A percentile compares a stretch with the other conserved stretches of the same genome.
These are phyloP conservation scores for Phytophthora fragariaefolia DNA, from an alignment of 352 stramenopile species.

Conservation along the genomic window DNA sequence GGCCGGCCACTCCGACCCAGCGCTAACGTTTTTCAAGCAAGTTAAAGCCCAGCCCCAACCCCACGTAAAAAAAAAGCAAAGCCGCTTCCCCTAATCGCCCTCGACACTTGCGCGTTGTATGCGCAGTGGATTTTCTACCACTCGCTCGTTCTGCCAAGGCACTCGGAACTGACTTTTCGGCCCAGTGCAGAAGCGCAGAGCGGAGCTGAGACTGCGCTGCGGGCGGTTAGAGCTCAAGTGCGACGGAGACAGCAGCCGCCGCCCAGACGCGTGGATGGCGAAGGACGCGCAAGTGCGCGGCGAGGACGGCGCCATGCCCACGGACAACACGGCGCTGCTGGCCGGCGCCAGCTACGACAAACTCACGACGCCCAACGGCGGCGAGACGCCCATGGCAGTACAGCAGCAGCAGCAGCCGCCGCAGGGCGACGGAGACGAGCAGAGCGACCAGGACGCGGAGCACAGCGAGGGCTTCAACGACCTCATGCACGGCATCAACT, in stretches of 20 bases:
- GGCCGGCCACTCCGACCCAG: no score
- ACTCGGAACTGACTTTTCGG: constrained; percentile 2
- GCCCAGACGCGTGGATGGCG: constrained; percentile 31
- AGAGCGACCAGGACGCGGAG: constrained; percentile 12
- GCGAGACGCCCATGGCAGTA: constrained; percentile 29
- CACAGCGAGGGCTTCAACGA: constrained; percentile 59
- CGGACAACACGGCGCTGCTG: constrained; percentile 46
- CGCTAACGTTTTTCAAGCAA: no score
- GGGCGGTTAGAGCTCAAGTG: constrained; percentile 24
- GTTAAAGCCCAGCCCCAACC: no score
- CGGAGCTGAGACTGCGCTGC: background rate
- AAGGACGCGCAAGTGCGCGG: constrained; percentile 32
- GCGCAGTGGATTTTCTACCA: no score
- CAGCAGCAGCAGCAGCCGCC: background rate
- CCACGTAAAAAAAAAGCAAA: no score
- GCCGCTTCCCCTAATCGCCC: no score
- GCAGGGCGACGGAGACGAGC: background rate
- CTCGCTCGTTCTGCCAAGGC: no score
- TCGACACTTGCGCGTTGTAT: no score
- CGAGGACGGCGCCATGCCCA: constrained; percentile 39
- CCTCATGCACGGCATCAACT: constrained; percentile 89
- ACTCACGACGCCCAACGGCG: constrained; percentile 55
- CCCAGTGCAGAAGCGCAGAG: no score
- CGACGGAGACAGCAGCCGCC: background rate
- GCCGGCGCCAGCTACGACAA: constrained; percentile 60